Base-by-base conservation (phyloP, 371 early-diverging fungal species). In the Apophysomyces trapeziformis region DNA sequence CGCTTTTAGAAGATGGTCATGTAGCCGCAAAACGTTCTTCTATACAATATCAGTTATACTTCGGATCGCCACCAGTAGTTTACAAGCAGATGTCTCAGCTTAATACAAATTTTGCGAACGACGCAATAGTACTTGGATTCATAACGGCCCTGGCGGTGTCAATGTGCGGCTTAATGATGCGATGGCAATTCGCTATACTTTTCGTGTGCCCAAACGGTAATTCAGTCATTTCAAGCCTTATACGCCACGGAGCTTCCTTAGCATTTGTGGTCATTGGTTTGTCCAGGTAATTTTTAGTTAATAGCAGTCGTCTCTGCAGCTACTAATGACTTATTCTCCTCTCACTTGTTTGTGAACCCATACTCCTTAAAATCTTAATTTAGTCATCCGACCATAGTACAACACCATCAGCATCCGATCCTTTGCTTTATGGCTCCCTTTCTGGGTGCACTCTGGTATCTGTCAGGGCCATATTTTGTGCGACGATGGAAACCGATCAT, bases 391-490 rank as follows among this genome's bases (percentile, higher is more conserved):
- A 47, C 11, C 11, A 47, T 47, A 14, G 47, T 13, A 47, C 47
- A 47, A 7, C 47, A 47, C 7, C 13, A 47, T 47, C 47, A 47
- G 18, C 47, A 63, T 56, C 43, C 62, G n/a, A 57, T n/a, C 0
- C 7, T 60, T 36, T 61, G 62, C 37, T 46, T 69, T 57, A 16
- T 60, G 11, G 61, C 67, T 1, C 45, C 70, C 38, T 14, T 59
- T 7, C 61, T 69, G 12, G 71, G 70, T 38, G 41, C 36, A 9
- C 36, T 73, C 4, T 77, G 73, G 69, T 69, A 69, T 21, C 37
- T 71, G 16, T 64, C 72, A 36, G 76, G 79, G 13, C 66, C 78
- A 35, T 88, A 76, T 67, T 72, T 87, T 43, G 63, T 74, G 37
- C 59, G 68, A 5, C 72, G 77, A 26, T 67, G 72, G 37, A 57